Percentiles rank a stretch among this genome's conserved stretches.
Conservation (phyloP, 2,329 filamentous ascomycete genomes). For the Biscogniauxia mediterranea region DNA sequence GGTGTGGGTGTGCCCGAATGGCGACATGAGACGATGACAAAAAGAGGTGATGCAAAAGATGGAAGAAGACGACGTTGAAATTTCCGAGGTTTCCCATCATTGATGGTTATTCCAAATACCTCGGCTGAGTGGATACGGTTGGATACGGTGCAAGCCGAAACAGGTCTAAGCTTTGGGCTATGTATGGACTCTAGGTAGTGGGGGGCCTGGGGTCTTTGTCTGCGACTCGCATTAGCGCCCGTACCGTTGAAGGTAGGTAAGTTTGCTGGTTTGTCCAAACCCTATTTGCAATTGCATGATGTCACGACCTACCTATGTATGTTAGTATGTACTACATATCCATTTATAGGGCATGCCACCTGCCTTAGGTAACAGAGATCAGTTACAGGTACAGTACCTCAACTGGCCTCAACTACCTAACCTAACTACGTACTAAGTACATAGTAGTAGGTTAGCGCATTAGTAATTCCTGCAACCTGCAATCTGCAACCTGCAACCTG, state of each 20-base stretch:
- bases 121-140: not conserved
- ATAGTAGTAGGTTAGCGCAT: not conserved
- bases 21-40: not conserved
- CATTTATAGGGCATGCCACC: too few relatives aligned
- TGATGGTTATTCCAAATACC: not conserved
- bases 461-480: not conserved
- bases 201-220: too few relatives aligned
- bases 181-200: too few relatives aligned
- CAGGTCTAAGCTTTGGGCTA: not conserved
- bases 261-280: too few relatives aligned
- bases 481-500: not conserved
- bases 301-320: too few relatives aligned
- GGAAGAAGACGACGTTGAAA: not conserved
- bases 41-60: not conserved
- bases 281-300: too few relatives aligned
- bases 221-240: not conserved
- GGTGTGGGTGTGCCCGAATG: not conserved
- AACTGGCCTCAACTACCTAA: too few relatives aligned
- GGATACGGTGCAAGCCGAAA: not conserved
- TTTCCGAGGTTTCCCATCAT: too few relatives aligned
- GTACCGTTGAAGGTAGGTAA: not conserved
- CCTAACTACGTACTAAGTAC: not conserved
- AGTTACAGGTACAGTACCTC: too few relatives aligned
- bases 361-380: too few relatives aligned
- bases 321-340: too few relatives aligned